A percentile compares a stretch with the other conserved stretches of the same genome.
phyloP scores from a whole-genome alignment of 257 asterid genomes.

The Mentha longifolia region DNA sequence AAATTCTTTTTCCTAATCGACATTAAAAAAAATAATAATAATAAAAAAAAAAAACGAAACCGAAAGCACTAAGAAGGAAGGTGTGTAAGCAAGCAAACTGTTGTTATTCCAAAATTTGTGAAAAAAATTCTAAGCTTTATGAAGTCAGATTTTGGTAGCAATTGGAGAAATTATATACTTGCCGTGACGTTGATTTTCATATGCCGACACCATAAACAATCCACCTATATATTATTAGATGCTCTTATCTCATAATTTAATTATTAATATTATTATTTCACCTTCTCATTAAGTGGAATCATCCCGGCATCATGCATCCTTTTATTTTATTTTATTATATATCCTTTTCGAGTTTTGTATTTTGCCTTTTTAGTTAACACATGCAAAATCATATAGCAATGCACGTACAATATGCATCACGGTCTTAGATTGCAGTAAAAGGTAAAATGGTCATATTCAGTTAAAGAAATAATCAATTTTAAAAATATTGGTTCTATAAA shows the following conservation, averaged over 20 bases:
- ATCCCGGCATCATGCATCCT: background rate
- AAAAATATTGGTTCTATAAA: too few relatives aligned
- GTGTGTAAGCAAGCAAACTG: too few relatives aligned
- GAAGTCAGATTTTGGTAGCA: constrained; percentile 22
- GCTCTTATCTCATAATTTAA: background rate
- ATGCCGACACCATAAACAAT: constrained; percentile 10
- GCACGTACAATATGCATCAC: background rate
- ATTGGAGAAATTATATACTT: background rate
- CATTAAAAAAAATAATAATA: too few relatives aligned
- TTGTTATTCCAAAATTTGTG: too few relatives aligned
- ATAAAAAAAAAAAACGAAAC: too few relatives aligned
- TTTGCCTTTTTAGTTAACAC: background rate
- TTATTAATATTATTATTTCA: background rate
- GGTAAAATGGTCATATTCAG: background rate
- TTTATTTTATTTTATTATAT: background rate
- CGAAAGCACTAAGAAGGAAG: too few relatives aligned
- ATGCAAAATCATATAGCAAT: too few relatives aligned
- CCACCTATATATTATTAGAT: constrained; percentile 15
- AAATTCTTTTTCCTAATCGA: too few relatives aligned
- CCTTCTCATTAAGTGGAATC: background rate
- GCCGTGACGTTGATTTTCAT: constrained; percentile 31
- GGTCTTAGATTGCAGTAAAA: too few relatives aligned
- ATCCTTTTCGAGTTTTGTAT: background rate
- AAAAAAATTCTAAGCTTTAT: background rate
- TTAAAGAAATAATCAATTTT: too few relatives aligned